Conservation (phyloP, 768 basidiomycete genomes). For the Epithele typhae region DNA sequence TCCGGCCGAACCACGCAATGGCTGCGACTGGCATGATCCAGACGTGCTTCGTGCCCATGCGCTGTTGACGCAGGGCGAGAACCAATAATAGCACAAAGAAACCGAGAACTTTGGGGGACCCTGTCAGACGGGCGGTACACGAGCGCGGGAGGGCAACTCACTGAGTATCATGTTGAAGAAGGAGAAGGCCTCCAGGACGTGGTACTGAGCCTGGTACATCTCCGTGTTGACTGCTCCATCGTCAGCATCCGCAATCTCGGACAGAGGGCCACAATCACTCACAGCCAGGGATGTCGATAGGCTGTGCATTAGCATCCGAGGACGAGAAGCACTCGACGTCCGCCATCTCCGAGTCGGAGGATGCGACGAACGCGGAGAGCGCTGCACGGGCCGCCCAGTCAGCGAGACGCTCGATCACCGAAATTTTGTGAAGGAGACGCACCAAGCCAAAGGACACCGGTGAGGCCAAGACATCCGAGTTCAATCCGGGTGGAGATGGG, state of each 20-base stretch:
- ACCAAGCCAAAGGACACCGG: slow-evolving; percentile 81
- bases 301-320: slow-evolving; percentile 42
- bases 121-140: slow-evolving; percentile 11
- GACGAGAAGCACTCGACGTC: slow-evolving; percentile 80
- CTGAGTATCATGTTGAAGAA: slow-evolving; percentile 72
- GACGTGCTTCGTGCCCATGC: slow-evolving; percentile 43
- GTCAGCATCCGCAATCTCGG: too few relatives aligned
- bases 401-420: too few relatives aligned
- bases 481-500: slow-evolving; percentile 79
- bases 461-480: slow-evolving; percentile 63
- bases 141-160: slow-evolving; percentile 30
- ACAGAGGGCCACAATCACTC: slow-evolving; percentile 26
- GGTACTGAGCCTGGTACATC: slow-evolving; percentile 86
- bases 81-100: slow-evolving; percentile 43
- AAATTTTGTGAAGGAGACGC: slow-evolving; percentile 25
- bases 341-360: slow-evolving; percentile 73
- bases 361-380: slow-evolving; percentile 66
- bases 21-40: slow-evolving; percentile 70
- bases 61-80: slow-evolving; percentile 40
- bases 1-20: slow-evolving; percentile 62
- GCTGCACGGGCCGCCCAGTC: slow-evolving; percentile 35
- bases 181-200: slow-evolving; percentile 76
- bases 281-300: slow-evolving; percentile 66
- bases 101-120: slow-evolving; percentile 38
- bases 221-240: slow-evolving; percentile 64